Base-by-base conservation (phyloP, 495 filamentous ascomycete genomes). In the Daldinia caldariorum region DNA sequence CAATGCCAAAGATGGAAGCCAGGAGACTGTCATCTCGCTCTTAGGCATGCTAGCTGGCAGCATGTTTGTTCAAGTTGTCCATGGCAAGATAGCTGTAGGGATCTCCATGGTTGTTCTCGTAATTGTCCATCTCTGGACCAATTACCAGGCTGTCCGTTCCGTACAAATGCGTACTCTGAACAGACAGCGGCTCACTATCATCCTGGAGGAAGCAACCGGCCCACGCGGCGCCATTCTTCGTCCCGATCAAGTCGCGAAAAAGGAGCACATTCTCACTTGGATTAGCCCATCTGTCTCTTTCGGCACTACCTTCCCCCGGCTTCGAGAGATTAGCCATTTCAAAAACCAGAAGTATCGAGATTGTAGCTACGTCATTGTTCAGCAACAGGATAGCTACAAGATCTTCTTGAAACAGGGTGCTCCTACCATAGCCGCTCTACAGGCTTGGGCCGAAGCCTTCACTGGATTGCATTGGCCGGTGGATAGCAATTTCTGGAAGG, bases 1-100 rank as follows among this genome's bases (percentile, higher is more conserved):
- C 47, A 97, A 97, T 80, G 94, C 94, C 55, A 87, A 99, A 88
- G 94, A 99, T 75, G 94, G 94, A 22, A 94, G 92, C 66, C 94
- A 99, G 82, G 94, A 99, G 80, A 99, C 94, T 0, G 85, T 97
- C 39, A 94, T 99, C 58, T 94, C 92, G 2, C 84, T 99, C 41
- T 38, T 97, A 41, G 94, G 94, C 0, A 95, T 97, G 93, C 83
- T 97, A 63, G 90, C 85, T 20, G 94, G 94, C 0, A 94, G 89
- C 58, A 64, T 97, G 16, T 88, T 97, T 6, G 90, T 98, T 9
- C 89, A 91, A 4, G 80, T 85, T 69, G 86, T 97, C 13, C 89
- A 90, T 39, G 86, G 90, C 26, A 87, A 88, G 68, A 76, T 83
- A 16, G 86, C 89, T 38, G 97, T 94, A 7, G 96, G 92, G 92